Evolutionary conservation across 1,139 yeast species (phyloP), one percentile per base, ranked within the genome.

Genomic region (Debaryomycetaceae sp.): DNA sequence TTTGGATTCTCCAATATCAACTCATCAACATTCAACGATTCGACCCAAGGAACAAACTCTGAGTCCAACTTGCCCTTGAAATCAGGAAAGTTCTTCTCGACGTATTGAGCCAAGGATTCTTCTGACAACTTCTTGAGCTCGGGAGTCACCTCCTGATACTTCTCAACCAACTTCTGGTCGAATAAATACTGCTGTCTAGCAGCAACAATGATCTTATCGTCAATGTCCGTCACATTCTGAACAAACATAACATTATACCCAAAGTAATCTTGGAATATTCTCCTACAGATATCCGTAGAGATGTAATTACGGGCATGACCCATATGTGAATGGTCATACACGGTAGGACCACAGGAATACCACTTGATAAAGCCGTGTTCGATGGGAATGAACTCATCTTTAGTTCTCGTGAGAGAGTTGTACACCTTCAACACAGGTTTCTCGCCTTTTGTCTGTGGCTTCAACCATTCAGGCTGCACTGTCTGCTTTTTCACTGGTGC

Each of bases 271-370:
- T 84, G 88, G 53, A 93, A 64, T 41, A 95, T 78, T 55, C 99
- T 78, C 62, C 99, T 81, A 61, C 89, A 87, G 60, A 93, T 89
- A 64, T 95, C 99, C 44, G 89, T 87, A 7, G 97, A 82, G 42
- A 93, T 98, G 62, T 93, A 95, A 69, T 93, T 93, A 65, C 99
- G 76, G 20, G 99, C 99, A 66, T 95, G 99, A n/a, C 99, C 99
- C 97, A 93, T 89, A 62, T 93, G 99, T 43, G 95, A 82, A 38
- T 95, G 84, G 65, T 93, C 97, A 60, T 93, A 93, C n/a, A 93
- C 98, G 0, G 99, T 93, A 9, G 99, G 99, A 5, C 99, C 99
- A 76, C 99, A 93, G 45, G 91, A 87, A 69, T 93, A 93, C 99
- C 99, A 93, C 3, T 91, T 79, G 42, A 93, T 84, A 48, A 79